A percentile compares a stretch with the other conserved stretches of the same genome.
These are phyloP conservation scores for Piromyces sp. DNA, from an alignment of 192 early-diverging fungal species.

Conservation along the genomic window DNA sequence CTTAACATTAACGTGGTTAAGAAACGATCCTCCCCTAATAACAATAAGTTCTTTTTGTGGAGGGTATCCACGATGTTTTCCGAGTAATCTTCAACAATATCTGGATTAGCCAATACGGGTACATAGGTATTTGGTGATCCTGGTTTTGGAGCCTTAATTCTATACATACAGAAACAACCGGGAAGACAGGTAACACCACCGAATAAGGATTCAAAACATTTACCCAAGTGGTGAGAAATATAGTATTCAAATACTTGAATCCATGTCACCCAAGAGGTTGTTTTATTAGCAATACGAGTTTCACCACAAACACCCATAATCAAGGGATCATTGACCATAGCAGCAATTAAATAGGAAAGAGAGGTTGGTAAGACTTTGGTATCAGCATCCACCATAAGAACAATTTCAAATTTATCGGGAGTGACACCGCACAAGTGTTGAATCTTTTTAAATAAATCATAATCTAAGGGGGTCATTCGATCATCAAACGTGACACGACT, in stretches of 20 bases:
- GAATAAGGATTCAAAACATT: slow-evolving; percentile 89
- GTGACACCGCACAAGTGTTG: slow-evolving; percentile 62
- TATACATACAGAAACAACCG: slow-evolving; percentile 91
- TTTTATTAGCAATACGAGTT: slow-evolving; percentile 88
- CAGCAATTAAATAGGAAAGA: slow-evolving; percentile 54
- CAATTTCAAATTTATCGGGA: slow-evolving; percentile 53
- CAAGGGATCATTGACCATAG: slow-evolving; percentile 64
- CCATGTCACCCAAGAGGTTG: slow-evolving; percentile 62
- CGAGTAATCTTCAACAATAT: slow-evolving; percentile 60
- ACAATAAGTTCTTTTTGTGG: slow-evolving; percentile 65
- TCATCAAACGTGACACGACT: slow-evolving; percentile 68
- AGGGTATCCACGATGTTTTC: slow-evolving; percentile 57
- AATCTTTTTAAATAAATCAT: slow-evolving; percentile 71
- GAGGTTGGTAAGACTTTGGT: slow-evolving; percentile 50
- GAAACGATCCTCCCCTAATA: slow-evolving; percentile 72
- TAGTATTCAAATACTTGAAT: slow-evolving; percentile 98
- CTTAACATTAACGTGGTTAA: slow-evolving; percentile 84
- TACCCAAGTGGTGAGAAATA: slow-evolving; percentile 87
- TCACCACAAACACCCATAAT: slow-evolving; percentile 94
- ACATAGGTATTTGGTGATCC: slow-evolving; percentile 38
- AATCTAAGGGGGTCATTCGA: slow-evolving; percentile 74
- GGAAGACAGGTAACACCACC: slow-evolving; percentile 96
- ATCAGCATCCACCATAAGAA: slow-evolving; percentile 73
- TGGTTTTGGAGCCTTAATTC: slow-evolving; percentile 72
- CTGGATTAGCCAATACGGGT: slow-evolving; percentile 63